Evolutionary conservation across 495 filamentous ascomycete genomes (phyloP).

Genomic region (Neurospora tetraspora): DNA sequence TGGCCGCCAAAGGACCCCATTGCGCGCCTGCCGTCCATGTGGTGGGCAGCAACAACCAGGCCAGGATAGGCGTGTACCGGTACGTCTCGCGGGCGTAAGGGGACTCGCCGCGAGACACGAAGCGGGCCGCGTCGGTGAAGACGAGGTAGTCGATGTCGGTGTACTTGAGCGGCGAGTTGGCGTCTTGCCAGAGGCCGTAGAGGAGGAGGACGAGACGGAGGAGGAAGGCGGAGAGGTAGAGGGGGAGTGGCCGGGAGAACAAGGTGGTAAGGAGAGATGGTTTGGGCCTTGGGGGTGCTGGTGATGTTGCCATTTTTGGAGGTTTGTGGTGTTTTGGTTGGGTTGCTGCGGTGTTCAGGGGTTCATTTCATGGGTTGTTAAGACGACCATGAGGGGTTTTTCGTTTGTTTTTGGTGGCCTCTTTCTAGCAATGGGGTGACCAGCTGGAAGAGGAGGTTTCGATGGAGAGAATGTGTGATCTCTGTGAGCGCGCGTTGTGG

Average conservation of each 20-base stretch:
- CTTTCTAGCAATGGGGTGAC: neutral
- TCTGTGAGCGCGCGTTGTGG: neutral
- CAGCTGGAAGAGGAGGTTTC: neutral
- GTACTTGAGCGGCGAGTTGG: constrained; percentile 83
- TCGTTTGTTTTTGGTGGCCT: neutral
- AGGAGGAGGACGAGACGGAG: constrained; percentile 64
- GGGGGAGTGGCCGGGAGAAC: constrained; percentile 32
- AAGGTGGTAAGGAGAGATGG: constrained; percentile 18
- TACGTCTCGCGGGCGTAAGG: constrained; percentile 91
- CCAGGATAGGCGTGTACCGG: constrained; percentile 87
- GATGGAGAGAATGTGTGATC: neutral
- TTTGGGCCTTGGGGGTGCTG: neutral
- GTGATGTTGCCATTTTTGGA: neutral
- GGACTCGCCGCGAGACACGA: constrained; percentile 47
- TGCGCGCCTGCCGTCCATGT: constrained; percentile 29
- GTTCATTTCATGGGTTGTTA: neutral
- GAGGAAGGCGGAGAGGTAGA: constrained; percentile 58
- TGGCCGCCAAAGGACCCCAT: constrained; percentile 16
- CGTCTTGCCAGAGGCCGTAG: constrained; percentile 88
- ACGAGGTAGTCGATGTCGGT: constrained; percentile 99
- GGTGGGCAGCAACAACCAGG: constrained; percentile 82
- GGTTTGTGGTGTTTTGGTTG: neutral
- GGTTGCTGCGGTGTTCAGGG: neutral
- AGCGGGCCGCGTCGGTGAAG: constrained; percentile 93
- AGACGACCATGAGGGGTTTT: neutral